phyloP scores from a whole-genome alignment of 192 early-diverging fungal genomes.

The Neocallimastix lanati region DNA sequence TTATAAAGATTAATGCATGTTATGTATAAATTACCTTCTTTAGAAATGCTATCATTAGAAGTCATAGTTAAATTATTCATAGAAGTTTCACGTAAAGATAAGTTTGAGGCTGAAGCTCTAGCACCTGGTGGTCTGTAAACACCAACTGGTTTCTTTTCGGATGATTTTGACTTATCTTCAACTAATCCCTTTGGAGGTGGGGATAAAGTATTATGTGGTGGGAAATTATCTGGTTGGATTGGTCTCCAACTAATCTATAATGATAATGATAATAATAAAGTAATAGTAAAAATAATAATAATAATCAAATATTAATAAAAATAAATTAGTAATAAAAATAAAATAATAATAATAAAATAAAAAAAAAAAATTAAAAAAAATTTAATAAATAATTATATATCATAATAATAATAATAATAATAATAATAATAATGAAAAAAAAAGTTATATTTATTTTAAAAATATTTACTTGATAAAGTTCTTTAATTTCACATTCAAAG shows the following conservation, averaged over 20 bases:
- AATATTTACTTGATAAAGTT: conserved; percentile 70
- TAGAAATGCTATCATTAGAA: neutral
- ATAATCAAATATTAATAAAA: no score
- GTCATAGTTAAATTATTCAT: neutral
- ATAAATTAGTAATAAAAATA: no score
- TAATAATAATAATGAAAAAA: no score
- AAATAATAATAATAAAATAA: no score
- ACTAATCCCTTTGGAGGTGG: conserved; percentile 9
- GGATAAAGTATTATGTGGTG: conserved; percentile 28
- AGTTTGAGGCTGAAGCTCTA: conserved; percentile 3
- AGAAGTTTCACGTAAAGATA: neutral
- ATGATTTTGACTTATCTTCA: conserved; percentile 1
- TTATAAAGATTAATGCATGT: no score
- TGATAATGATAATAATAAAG: no score
- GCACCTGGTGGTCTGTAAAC: conserved; percentile 29
- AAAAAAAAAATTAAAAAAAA: no score
- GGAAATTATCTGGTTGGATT: conserved; percentile 40
- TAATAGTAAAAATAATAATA: no score
- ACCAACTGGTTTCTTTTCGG: conserved; percentile 14
- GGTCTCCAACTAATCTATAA: conserved; percentile 13
- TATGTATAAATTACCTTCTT: neutral
- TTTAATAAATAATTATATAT: no score
- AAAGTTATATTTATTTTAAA: no score
- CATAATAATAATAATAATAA: no score
- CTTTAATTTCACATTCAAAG: conserved; percentile 53